Evolutionary conservation across 805 yeast species (phyloP), one percentile per base, ranked within the genome.

Genomic region (Barnettozyma vustinii): DNA sequence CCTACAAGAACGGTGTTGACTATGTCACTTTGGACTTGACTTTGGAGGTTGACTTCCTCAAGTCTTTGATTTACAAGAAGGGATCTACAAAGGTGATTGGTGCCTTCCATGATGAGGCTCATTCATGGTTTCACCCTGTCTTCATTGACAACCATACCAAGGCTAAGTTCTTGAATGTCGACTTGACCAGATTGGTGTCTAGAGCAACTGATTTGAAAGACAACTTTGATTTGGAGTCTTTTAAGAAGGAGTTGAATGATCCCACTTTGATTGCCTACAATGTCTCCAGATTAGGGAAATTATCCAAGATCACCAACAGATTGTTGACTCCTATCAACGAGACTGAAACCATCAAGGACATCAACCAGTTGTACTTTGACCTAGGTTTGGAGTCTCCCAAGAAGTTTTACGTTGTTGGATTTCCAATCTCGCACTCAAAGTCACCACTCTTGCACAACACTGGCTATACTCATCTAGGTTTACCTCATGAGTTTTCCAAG

Each of bases 381-480:
- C 71, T 87, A 54, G 96, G 96, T 39, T 81, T 81, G n/a, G 71
- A 81, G 46, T 53, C 67, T 8, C 53, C 76, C 18, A 77, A 80
- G 67, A 72, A 79, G 51, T 87, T 82, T 58, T 86, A 76, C 66
- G 81, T 91, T 51, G 84, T 83, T 52, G 98, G 98, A 6, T 69
- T 73, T 12, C 97, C 98, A 45, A 76, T 91, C 48, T 66, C 78
- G 9, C 97, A 91, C 65, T 90, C 98, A 2, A 80, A 89, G 64
- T 90, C 97, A 2, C 99, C 99, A 40, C 70, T 76, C 16, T 74
- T 94, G 56, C 99, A 94, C 69, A 83, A 83, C 59, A 77, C 95
- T 3, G 89, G 85, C 26, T 94, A 84, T 70, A 61, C 78, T 49
- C 69, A 74, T n/a, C 73, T 89, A 50, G 89, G 90, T 6, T 73